phyloP scores from a whole-genome alignment of 2,329 filamentous ascomycete genomes.

The Cercospora sp. region DNA sequence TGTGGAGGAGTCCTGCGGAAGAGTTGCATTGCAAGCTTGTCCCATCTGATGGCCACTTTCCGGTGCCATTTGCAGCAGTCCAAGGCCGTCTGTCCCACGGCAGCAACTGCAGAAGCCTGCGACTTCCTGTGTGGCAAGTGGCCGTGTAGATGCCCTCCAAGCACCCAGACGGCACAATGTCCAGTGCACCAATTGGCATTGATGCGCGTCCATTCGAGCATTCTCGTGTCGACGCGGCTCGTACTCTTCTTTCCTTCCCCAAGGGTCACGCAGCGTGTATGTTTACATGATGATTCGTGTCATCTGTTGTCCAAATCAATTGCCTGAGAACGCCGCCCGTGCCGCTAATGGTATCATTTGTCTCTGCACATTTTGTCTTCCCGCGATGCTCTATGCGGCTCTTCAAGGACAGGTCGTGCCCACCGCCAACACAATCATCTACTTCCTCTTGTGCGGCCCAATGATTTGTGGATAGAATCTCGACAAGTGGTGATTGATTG shows the following conservation, averaged over 20 bases:
- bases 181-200: not conserved
- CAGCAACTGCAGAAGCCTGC: not conserved
- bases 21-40: not conserved
- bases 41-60: not conserved
- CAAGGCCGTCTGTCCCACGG: not conserved
- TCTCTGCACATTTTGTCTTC: not conserved
- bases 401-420: not conserved
- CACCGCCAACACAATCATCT: conserved; percentile 20
- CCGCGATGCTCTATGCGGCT: not conserved
- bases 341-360: not conserved
- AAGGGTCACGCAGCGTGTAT: not conserved
- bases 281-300: not conserved
- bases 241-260: not conserved
- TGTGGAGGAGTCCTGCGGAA: not conserved
- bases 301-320: not conserved
- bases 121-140: not conserved
- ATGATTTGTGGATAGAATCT: conserved; percentile 74
- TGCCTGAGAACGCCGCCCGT: not conserved
- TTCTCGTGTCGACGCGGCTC: not conserved
- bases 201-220: not conserved
- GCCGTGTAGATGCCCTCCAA: not conserved
- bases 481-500: conserved; percentile 87
- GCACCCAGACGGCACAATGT: not conserved
- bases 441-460: conserved; percentile 68
- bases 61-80: not conserved